Evolutionary conservation across 352 stramenopile genomes (phyloP), one percentile per base, ranked within the genome.

Genomic region (Phytophthora pistaciae): DNA sequence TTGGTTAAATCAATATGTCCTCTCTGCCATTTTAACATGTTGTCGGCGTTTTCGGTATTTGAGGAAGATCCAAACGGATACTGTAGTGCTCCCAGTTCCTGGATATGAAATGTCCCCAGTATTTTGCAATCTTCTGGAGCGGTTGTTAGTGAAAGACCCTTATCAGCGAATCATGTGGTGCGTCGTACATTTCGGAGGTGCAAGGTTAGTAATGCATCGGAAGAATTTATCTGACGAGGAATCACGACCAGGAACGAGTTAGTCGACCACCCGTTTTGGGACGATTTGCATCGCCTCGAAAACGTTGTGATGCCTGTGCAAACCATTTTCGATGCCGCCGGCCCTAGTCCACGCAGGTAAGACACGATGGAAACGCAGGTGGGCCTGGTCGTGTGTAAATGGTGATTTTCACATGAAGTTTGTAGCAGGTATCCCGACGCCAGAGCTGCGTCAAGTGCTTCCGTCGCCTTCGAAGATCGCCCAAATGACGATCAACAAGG

Each of bases 101-200:
- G 79, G 80, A n/a, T 87, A 72, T 56, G 60, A 75, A n/a, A 89
- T 94, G 77, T 83, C 84, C 1, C 38, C 66, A 33, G 66, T 60
- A 1, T 93, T 96, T 71, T 84, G 74, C 36, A 60, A 87, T 25
- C 62, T 96, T n/a, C 55, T 96, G 3, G 25, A 70, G 6, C 72
- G 76, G 5, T 65, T 96, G 25, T 70, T 96, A 11, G 70, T 84
- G 14, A 94, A 94, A 76, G 77, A 94, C 59, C 90, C 90, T 10
- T 84, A 90, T 56, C 67, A 84, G 27, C 77, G 90, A 31, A 95
- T 96, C 11, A 87, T 75, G 5, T 96, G 90, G 90, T 95, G 74
- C 57, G 66, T 76, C 36, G 60, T 63, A 46, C 44, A 55, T 65
- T 60, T 14, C 40, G 38, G 14, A 11, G 1, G 33, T 38, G 67